Percentiles rank a stretch among this genome's conserved stretches.
Conservation (phyloP, 2,329 filamentous ascomycete species). For the Ramichloridium luteum region DNA sequence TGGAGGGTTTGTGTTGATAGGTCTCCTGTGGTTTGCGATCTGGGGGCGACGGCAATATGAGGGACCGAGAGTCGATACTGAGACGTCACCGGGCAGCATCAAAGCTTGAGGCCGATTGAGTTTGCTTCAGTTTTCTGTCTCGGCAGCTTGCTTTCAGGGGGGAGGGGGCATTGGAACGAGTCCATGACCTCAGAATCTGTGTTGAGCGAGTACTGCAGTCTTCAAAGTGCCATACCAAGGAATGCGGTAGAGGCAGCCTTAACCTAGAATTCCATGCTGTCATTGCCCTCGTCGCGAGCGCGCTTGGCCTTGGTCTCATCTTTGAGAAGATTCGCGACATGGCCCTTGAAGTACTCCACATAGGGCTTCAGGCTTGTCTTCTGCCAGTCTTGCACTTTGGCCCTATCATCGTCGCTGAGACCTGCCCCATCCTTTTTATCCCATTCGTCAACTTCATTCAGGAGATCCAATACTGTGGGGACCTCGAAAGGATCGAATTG, state of each 20-base stretch:
- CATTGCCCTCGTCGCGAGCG: constrained; percentile 42
- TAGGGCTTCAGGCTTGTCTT: constrained; percentile 93
- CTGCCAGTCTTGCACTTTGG: constrained; percentile 70
- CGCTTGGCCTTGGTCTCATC: constrained; percentile 47
- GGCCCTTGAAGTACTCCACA: constrained; percentile 74
- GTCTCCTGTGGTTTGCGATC: constrained; percentile 6
- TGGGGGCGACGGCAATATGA: constrained; percentile 4
- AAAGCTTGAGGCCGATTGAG: too few species aligned
- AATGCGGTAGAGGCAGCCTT: too few species aligned
- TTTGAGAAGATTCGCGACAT: constrained; percentile 66
- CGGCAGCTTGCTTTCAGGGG: too few species aligned
- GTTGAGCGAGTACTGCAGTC: too few species aligned
- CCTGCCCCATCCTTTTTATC: constrained; percentile 37
- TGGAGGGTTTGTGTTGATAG: constrained; percentile 10
- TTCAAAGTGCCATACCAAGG: too few species aligned
- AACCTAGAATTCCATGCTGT: constrained; percentile 61
- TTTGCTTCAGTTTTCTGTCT: too few species aligned
- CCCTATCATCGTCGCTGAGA: constrained; percentile 32
- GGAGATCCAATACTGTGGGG: constrained; percentile 73
- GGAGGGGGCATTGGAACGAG: too few species aligned
- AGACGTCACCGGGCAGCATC: too few species aligned
- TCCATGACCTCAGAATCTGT: too few species aligned
- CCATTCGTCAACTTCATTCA: constrained; percentile 80
- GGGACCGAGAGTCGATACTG: constrained; percentile 7
- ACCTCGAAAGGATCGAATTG: constrained; percentile 77